phyloP scores from a whole-genome alignment of 176 grass and related monocot genomes.

The Hordeum marinum region DNA sequence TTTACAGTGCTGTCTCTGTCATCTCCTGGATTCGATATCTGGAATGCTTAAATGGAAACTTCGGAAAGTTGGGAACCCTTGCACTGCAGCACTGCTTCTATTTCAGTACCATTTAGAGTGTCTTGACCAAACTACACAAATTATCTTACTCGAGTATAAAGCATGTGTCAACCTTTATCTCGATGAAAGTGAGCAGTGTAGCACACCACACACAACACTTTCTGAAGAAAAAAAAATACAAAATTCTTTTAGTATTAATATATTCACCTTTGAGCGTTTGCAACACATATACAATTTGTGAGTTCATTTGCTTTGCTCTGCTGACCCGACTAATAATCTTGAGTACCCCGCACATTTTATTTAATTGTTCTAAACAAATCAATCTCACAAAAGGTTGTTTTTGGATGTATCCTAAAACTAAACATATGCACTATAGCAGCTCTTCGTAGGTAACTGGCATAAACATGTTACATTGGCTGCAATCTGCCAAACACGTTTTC shows the following conservation, averaged over 20 bases:
- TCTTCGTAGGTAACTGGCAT: neutral
- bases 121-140: neutral
- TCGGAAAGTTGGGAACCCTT: neutral
- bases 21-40: neutral
- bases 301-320: neutral
- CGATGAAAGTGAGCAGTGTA: neutral
- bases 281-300: neutral
- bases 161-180: neutral
- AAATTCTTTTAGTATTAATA: neutral
- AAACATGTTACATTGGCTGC: neutral
- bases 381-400: neutral
- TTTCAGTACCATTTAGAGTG: neutral
- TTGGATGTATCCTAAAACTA: neutral
- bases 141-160: neutral
- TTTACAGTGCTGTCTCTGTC: too few species aligned
- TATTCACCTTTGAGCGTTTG: neutral
- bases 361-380: neutral
- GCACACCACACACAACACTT: neutral
- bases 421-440: neutral
- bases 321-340: neutral
- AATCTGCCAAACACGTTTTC: neutral
- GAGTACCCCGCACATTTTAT: neutral
- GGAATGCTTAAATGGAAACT: neutral
- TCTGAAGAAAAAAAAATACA: neutral
- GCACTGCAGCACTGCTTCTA: neutral